A percentile compares a stretch with the other conserved stretches of the same genome.
Evolutionary conservation across 352 stramenopile genomes (phyloP).

Genomic region (Globisporangium perplexum): DNA sequence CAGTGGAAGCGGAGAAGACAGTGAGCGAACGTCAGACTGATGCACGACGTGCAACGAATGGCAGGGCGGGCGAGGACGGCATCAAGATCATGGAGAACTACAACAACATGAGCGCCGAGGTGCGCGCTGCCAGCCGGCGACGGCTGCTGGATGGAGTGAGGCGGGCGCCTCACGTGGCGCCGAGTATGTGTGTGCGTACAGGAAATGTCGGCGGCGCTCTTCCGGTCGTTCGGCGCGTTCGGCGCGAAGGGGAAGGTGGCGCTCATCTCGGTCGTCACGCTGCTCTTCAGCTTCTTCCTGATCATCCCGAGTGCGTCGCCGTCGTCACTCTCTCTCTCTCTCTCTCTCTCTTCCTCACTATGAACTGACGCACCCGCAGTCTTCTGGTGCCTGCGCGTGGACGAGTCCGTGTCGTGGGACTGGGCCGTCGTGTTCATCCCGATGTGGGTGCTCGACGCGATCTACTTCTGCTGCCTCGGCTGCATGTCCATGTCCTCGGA

Average conservation of each 20-base stretch:
- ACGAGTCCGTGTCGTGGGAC: constrained; percentile 69
- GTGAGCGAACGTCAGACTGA: too few relatives aligned
- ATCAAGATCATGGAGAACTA: constrained; percentile 88
- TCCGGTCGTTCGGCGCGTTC: constrained; percentile 70
- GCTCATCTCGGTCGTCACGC: constrained; percentile 63
- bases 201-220: constrained; percentile 60
- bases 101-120: constrained; percentile 70
- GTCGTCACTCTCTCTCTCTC: background rate
- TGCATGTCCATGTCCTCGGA: constrained; percentile 47
- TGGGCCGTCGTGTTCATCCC: constrained; percentile 79
- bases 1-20: too few relatives aligned
- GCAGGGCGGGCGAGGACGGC: constrained; percentile 80
- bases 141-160: too few relatives aligned
- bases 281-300: constrained; percentile 82
- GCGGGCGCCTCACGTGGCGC: too few relatives aligned
- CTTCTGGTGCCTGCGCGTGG: constrained; percentile 78
- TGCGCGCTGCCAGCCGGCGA: constrained; percentile 1
- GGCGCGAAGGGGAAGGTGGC: constrained; percentile 56
- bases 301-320: constrained; percentile 77
- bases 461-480: constrained; percentile 77
- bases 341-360: background rate
- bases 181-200: too few relatives aligned
- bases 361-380: constrained; percentile 22
- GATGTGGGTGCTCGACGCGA: constrained; percentile 67
- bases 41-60: too few relatives aligned